Conservation (phyloP, 208 protist genomes). For the Trypanosomatidae sp. region DNA sequence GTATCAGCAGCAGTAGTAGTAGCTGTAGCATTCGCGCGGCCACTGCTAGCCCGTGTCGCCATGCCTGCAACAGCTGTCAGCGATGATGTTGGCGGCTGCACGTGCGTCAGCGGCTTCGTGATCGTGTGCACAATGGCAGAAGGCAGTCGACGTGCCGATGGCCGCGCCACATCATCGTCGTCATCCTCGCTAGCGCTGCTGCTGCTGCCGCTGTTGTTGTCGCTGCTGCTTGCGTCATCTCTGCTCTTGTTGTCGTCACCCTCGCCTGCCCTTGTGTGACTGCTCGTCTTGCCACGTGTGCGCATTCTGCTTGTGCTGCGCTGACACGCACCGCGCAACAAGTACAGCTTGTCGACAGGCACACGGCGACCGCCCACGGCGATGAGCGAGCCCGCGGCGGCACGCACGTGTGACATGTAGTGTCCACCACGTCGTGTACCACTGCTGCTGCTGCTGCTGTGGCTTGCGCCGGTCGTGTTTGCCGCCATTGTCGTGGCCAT, state of each 20-base stretch:
- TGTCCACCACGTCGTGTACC: background rate
- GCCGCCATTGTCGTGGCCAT: no score
- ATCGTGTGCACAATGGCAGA: constrained; percentile 7
- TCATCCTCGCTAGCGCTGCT: no score
- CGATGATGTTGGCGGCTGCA: no score
- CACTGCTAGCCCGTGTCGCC: no score
- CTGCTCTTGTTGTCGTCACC: constrained; percentile 1
- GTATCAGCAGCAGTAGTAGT: no score
- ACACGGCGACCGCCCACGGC: constrained; percentile 65
- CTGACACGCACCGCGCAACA: constrained; percentile 10
- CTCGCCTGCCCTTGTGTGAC: background rate
- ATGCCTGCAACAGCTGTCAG: no score
- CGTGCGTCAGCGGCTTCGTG: no score
- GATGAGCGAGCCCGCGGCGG: constrained; percentile 30
- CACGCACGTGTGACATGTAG: constrained; percentile 17
- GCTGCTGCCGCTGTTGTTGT: no score
- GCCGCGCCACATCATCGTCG: constrained; percentile 14
- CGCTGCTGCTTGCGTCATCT: no score
- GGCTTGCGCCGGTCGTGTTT: background rate
- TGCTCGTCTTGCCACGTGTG: no score
- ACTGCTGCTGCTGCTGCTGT: background rate
- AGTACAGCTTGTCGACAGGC: constrained; percentile 59
- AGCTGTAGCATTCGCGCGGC: no score
- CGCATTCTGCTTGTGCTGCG: background rate
- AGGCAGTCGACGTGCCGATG: constrained; percentile 28